Evolutionary conservation across 129 eudicot species (phyloP).

Genomic region (Artemisia tridentata): DNA sequence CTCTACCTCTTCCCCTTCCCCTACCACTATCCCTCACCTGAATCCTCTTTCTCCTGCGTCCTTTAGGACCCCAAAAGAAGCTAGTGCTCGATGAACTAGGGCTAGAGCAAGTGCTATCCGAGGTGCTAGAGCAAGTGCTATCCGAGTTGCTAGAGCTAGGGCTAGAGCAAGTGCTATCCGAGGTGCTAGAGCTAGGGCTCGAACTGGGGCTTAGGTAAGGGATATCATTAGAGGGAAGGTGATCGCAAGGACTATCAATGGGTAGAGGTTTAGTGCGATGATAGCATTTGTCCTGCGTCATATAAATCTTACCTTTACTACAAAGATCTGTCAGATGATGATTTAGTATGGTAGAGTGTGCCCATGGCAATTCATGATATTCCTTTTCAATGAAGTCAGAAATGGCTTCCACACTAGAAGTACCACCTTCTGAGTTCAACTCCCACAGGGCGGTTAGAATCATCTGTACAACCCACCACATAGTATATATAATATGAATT

Average conservation of each 20-base stretch:
- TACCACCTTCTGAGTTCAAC: conserved; percentile 49
- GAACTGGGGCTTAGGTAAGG: conserved; percentile 18
- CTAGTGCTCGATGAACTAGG: conserved; percentile 35
- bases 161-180: conserved; percentile 28
- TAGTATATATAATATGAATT: background rate
- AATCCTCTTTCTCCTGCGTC: conserved; percentile 13
- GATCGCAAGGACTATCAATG: background rate
- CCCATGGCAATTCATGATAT: conserved; percentile 52
- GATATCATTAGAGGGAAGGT: background rate
- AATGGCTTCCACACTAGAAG: conserved; percentile 49
- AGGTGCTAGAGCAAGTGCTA: conserved; percentile 26
- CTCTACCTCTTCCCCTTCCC: conserved; percentile 21
- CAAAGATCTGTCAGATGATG: conserved; percentile 48
- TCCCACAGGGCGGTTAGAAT: conserved; percentile 44
- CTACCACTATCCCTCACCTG: conserved; percentile 16
- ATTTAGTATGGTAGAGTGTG: conserved; percentile 46
- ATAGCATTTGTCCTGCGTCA: conserved; percentile 24
- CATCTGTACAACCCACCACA: conserved; percentile 42
- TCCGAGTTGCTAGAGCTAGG: conserved; percentile 17
- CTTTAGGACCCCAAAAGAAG: conserved; percentile 4
- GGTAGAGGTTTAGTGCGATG: conserved; percentile 12
- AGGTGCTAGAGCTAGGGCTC: conserved; percentile 22
- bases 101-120: conserved; percentile 28
- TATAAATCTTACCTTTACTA: conserved; percentile 33
- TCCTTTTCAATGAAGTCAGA: conserved; percentile 37